phyloP scores from a whole-genome alignment of 1,139 yeast genomes.

The Kodamaea sp. region DNA sequence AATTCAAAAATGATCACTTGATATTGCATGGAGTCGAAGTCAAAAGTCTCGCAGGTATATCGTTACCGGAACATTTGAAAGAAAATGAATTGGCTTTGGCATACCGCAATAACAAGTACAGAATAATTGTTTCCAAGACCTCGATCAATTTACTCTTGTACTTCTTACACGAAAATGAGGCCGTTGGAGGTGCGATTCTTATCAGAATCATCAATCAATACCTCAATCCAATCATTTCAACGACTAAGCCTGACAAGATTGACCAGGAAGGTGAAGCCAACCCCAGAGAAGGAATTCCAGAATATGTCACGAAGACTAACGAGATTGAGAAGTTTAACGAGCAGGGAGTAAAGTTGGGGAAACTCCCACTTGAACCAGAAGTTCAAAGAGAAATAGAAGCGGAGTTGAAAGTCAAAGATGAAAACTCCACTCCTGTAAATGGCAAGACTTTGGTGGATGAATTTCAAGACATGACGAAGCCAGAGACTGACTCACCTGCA shows the following conservation, averaged over 20 bases:
- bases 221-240: conserved; percentile 65
- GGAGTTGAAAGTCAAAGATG: conserved; percentile 78
- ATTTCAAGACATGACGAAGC: conserved; percentile 49
- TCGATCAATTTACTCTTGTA: conserved; percentile 81
- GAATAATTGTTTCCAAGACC: conserved; percentile 77
- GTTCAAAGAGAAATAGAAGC: conserved; percentile 82
- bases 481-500: conserved; percentile 66
- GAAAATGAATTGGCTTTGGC: conserved; percentile 82
- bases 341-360: conserved; percentile 78
- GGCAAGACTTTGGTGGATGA: conserved; percentile 50
- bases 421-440: conserved; percentile 38
- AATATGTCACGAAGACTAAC: conserved; percentile 48
- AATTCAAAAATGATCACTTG: conserved; percentile 71
- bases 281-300: conserved; percentile 67
- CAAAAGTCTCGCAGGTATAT: conserved; percentile 67
- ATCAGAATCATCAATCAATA: conserved; percentile 86
- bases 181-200: conserved; percentile 86
- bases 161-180: conserved; percentile 89
- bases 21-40: conserved; percentile 80
- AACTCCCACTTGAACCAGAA: conserved; percentile 82
- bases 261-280: conserved; percentile 50
- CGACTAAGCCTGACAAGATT: conserved; percentile 47
- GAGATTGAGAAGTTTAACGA: conserved; percentile 63
- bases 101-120: conserved; percentile 72
- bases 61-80: conserved; percentile 75